Base-by-base conservation (phyloP, 495 filamentous ascomycete species). In the Parathielavia hyrcaniae region DNA sequence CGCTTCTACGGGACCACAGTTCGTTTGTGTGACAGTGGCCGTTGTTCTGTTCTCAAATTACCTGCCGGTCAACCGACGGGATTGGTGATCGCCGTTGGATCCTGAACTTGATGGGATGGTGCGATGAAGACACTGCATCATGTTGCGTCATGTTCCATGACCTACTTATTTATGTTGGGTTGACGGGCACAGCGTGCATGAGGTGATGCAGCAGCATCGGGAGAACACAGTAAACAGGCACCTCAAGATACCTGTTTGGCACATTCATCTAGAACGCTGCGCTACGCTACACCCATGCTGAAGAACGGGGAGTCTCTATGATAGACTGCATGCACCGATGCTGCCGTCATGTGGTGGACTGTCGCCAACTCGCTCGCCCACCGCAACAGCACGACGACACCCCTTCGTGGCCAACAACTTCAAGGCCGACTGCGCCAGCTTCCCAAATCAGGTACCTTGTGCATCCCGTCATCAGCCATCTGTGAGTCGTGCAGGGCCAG, bases 21-120 rank as follows among this genome's bases (percentile, higher is more conserved):
- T 36, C 32, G 17, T 30, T 36, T 16, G 48, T 50, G 19, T 36
- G 48, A 50, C 30, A 30, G 9, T 19, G n/a, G 20, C 10, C 11
- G 32, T 13, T 39, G 34, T 51, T 34, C 49, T 19, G 49, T 34
- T 39, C 39, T 51, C 39, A 23, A 19, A 51, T 51, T 51, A 13
- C 49, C 49, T 34, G 49, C 35, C 1, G 30, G 6, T 6, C 20
- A 7, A 14, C 16, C 10, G 8, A 51, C 12, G 9, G 12, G 34
- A 10, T 14, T 14, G n/a, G 26, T 19, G 17, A 17, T 13, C 20
- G 26, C 7, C 9, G 26, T 51, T 40, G 49, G 49, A 40, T 34
- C 49, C 35, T 40, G 49, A 39, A 9, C 1, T 16, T 1, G 14
- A 48, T 6, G 23, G 13, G 19, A 45, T 11, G 19, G 12, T 5